Evolutionary conservation across 495 filamentous ascomycete species (phyloP), one percentile per base, ranked within the genome.

Genomic region (Platismatia glauca): DNA sequence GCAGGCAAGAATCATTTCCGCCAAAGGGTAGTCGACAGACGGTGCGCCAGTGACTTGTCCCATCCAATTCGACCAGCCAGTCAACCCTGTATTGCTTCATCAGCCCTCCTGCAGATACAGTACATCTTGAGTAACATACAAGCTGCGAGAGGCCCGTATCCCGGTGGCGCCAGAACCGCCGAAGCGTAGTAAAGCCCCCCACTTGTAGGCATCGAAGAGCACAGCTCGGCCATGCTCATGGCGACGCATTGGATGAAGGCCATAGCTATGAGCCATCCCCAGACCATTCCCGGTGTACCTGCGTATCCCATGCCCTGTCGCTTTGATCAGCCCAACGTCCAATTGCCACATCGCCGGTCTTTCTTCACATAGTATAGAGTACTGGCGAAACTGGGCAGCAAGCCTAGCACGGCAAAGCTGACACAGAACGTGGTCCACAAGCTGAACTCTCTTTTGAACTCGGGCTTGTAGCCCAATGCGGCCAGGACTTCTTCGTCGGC

Each of bases 371-470:
- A 92, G 67, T 80, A 85, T 58, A 92, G 73, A 0, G 88, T 92
- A 59, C 80, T 85, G 7, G 88, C 88, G 69, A 90, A 89, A 53
- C 84, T 87, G 0, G 88, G 88, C 46, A 91, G 72, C 57, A 91
- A 70, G 7, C 88, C 88, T 61, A 91, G 73, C 7, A 90, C 87
- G 8, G 88, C 86, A 70, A 91, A 91, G 61, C 82, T 86, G 56
- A 91, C 87, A 67, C 86, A 88, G 73, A 91, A 91, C 0, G 87
- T 87, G 16, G 87, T 89, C 84, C 86, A 91, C n/a, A 89, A 73
- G n/a, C 81, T 86, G 69, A 91, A 90, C 66, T 91, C 88, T 64
- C 88, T 78, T 74, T 89, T 90, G 77, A 91, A 91, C 67, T 91
- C 88, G 56, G 87, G 84, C 69, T 89, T 89, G 70, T 90, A 90